A percentile compares a stretch with the other conserved stretches of the same genome.
Evolutionary conservation across 345 rosid species (phyloP).

Genomic region (Syzygium jambos): DNA sequence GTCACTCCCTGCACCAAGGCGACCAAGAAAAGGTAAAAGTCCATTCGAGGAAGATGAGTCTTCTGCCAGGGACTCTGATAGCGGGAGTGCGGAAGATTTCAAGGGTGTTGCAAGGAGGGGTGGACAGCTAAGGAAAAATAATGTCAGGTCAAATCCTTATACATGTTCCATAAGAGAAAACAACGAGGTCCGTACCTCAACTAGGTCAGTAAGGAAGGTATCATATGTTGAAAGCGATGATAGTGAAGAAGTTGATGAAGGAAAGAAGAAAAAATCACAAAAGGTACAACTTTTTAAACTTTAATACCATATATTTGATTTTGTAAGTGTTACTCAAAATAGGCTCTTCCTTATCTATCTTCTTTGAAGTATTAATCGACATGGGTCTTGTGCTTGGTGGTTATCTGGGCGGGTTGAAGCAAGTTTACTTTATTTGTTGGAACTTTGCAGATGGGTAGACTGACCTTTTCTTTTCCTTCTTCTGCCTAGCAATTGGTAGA

Average conservation of each 20-base stretch:
- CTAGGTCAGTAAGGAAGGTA: constrained; percentile 86
- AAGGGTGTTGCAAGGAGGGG: constrained; percentile 57
- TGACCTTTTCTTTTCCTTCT: not conserved
- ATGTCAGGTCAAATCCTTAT: constrained; percentile 34
- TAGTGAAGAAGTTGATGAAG: constrained; percentile 90
- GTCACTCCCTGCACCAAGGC: constrained; percentile 28
- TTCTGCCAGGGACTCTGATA: constrained; percentile 63
- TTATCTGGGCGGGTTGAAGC: not conserved
- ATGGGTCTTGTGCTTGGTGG: not conserved
- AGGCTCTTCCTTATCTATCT: not conserved
- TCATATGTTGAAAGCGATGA: constrained; percentile 99
- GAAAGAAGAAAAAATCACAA: constrained; percentile 59
- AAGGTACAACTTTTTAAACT: constrained; percentile 41
- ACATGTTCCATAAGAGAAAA: constrained; percentile 31
- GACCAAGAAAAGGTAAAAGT: constrained; percentile 54
- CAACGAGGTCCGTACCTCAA: constrained; percentile 83
- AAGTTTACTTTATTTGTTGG: not conserved
- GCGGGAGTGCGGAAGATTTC: constrained; percentile 54
- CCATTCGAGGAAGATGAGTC: constrained; percentile 60
- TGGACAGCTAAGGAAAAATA: constrained; percentile 47
- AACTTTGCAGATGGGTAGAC: not conserved
- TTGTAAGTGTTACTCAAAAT: not conserved
- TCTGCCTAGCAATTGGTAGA: not conserved
- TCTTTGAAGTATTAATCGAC: not conserved
- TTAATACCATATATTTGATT: not conserved